Base-by-base conservation (phyloP, 2,329 filamentous ascomycete genomes). In the Mycocentrospora acerina region DNA sequence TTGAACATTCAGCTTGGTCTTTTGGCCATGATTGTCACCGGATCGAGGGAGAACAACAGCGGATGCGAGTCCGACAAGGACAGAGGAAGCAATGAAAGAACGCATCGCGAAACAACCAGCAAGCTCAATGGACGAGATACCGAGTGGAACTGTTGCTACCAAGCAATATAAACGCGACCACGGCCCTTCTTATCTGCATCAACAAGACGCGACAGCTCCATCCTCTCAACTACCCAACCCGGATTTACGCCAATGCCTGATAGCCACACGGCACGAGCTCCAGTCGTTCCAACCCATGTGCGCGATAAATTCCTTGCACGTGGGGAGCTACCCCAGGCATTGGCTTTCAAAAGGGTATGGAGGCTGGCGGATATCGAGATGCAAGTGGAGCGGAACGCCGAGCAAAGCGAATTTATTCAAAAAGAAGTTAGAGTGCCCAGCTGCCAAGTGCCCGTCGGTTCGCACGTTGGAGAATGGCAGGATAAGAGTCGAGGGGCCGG, bases 1-100 rank as follows among this genome's bases (percentile, higher is more conserved):
- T 35, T 66, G 60, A 12, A 67, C 52, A 24, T 66, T 66, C 46
- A 66, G 37, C 25, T 41, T 36, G 33, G 49, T 29, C 40, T 58
- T 51, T 30, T 48, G 41, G 12, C 40, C 36, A 39, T 52, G 42
- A 24, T 46, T 35, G 22, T 49, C 29, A 13, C 46, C 35, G 13
- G 27, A 25, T 27, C 53, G 52, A 25, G 57, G 52, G 30, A 54
- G 42, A 16, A 57, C 53, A n/a, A 46, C 58, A 29, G 58, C 59
- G 30, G 56, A 57, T 11, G 57, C 60, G 13, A 62, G 42, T 36
- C 57, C 44, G 34, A 62, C 26, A 14, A 62, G 43, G 35, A 63
- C 47, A 7, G 49, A 51, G 19, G 51, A 59, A 40, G 54, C 48
- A 38, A 59, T 28, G 30, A 64, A 48, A 30, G 48, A 57, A 34